These are phyloP conservation scores for Fragilariopsis cylindrus DNA, from an alignment of 108 stramenopile species.

Conservation along the genomic window DNA sequence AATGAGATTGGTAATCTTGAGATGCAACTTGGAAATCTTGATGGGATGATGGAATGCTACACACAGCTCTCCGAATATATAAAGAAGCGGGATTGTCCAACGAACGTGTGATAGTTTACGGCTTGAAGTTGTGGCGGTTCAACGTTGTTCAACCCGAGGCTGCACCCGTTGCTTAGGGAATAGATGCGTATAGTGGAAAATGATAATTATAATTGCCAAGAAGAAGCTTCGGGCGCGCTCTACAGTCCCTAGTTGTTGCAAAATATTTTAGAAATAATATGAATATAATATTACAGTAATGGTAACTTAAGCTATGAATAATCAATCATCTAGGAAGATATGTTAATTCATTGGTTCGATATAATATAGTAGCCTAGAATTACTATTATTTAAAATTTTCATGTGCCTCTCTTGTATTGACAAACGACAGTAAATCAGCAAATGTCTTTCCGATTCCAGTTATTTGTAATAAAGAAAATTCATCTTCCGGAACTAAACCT, in stretches of 20 bases:
- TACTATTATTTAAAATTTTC: background rate
- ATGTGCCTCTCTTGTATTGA: slow-evolving; percentile 49
- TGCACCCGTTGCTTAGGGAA: slow-evolving; percentile 35
- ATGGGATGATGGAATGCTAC: slow-evolving; percentile 47
- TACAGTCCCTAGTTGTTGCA: too few species aligned
- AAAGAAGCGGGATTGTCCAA: slow-evolving; percentile 44
- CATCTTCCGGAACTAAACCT: slow-evolving; percentile 74
- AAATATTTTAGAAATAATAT: too few species aligned
- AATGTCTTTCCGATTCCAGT: slow-evolving; percentile 69
- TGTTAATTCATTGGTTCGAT: too few species aligned
- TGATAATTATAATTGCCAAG: too few species aligned
- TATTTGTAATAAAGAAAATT: slow-evolving; percentile 39
- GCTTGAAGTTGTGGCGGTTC: slow-evolving; percentile 44
- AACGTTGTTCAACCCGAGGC: slow-evolving; percentile 43
- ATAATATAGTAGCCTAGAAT: too few species aligned
- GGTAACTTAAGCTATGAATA: too few species aligned
- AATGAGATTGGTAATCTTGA: slow-evolving; percentile 80
- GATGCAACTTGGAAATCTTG: slow-evolving; percentile 45
- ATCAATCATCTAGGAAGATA: too few species aligned
- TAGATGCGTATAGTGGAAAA: background rate
- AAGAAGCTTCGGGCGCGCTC: too few species aligned
- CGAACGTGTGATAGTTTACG: slow-evolving; percentile 40
- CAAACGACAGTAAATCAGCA: slow-evolving; percentile 54
- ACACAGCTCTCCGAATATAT: slow-evolving; percentile 49
- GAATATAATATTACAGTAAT: too few species aligned